These are phyloP conservation scores for Calocybe cyanea DNA, from an alignment of 768 basidiomycete species.

Conservation along the genomic window DNA sequence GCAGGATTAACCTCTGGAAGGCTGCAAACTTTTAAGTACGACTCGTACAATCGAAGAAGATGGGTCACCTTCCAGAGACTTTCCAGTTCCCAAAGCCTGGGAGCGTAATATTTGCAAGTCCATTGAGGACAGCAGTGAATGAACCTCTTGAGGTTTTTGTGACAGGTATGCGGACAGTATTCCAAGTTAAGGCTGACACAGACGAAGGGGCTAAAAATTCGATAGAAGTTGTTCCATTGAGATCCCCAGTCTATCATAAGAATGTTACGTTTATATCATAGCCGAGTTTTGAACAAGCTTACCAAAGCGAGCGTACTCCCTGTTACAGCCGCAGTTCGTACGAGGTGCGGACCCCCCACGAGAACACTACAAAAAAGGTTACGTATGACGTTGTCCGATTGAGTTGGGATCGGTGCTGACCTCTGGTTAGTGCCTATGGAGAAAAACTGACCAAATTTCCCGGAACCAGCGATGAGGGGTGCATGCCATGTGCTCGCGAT, in stretches of 20 bases:
- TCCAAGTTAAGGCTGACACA: constrained; percentile 38
- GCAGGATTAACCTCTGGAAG: constrained; percentile 43
- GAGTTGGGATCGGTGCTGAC: too few species aligned
- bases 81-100: constrained; percentile 43
- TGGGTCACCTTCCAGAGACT: constrained; percentile 37
- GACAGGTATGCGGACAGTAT: constrained; percentile 25
- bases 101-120: constrained; percentile 19
- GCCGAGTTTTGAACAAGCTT: constrained; percentile 4
- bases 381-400: too few species aligned
- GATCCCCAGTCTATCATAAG: constrained; percentile 38
- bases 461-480: constrained; percentile 35
- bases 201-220: constrained; percentile 38
- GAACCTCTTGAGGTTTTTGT: constrained; percentile 26
- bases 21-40: constrained; percentile 20
- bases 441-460: constrained; percentile 38
- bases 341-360: constrained; percentile 51
- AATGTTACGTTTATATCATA: neutral
- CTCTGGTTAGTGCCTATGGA: constrained; percentile 41
- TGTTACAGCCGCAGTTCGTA: constrained; percentile 43
- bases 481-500: constrained; percentile 49
- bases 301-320: constrained; percentile 34
- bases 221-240: constrained; percentile 43
- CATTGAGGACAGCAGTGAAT: constrained; percentile 22
- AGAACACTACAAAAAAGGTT: constrained; percentile 27
- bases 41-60: neutral